Conservation (phyloP, 2,329 filamentous ascomycete species). For the Phialophora macrospora region DNA sequence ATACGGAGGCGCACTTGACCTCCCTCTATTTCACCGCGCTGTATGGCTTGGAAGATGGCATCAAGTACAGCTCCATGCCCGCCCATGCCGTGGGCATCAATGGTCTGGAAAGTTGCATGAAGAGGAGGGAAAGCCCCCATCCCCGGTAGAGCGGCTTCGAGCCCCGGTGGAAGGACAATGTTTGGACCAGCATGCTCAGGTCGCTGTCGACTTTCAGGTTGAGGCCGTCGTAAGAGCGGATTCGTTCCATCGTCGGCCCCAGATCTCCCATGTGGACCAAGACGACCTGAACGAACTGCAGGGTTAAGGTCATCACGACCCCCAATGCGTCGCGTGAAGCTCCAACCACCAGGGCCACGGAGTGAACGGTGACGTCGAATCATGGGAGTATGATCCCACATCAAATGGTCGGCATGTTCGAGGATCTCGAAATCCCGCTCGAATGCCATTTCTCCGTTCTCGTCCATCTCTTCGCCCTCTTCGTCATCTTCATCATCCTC, state of each 20-base stretch:
- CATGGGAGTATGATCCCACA: constrained; percentile 42
- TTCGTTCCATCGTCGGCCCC: constrained; percentile 81
- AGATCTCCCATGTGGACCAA: constrained; percentile 53
- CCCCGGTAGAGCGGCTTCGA: constrained; percentile 17
- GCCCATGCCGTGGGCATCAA: constrained; percentile 38
- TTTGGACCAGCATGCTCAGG: constrained; percentile 44
- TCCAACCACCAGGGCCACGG: constrained; percentile 60
- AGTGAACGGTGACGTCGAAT: constrained; percentile 52
- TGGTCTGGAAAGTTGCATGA: constrained; percentile 26
- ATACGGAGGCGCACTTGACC: constrained; percentile 60
- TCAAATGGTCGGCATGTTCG: constrained; percentile 65
- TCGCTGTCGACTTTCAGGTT: constrained; percentile 38
- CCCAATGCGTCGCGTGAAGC: constrained; percentile 52
- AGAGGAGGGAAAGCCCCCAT: constrained; percentile 24
- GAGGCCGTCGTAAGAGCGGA: constrained; percentile 74
- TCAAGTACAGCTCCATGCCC: constrained; percentile 47
- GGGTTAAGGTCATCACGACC: constrained; percentile 32
- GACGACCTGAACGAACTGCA: constrained; percentile 25
- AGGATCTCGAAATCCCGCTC: constrained; percentile 60
- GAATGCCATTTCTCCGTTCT: constrained; percentile 46
- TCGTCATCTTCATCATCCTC: constrained; percentile 64
- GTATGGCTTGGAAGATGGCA: constrained; percentile 62
- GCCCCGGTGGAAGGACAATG: constrained; percentile 23
- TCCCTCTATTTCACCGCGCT: constrained; percentile 51
- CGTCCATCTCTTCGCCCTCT: constrained; percentile 58